Evolutionary conservation across 176 grass and related monocot genomes (phyloP).

Genomic region (Musa troglodytarum): DNA sequence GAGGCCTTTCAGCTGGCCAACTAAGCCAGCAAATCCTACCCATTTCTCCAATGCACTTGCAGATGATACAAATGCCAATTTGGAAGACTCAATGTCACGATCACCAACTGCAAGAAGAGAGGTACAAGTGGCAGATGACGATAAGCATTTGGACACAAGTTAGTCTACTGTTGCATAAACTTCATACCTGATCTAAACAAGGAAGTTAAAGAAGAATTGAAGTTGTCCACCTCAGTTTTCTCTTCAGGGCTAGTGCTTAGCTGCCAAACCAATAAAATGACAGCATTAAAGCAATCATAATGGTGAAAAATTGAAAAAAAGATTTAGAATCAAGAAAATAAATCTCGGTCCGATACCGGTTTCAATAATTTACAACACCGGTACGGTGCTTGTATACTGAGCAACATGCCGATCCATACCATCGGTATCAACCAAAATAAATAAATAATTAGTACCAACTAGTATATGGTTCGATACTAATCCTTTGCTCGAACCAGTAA

Average conservation of each 20-base stretch:
- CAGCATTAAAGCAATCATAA: background rate
- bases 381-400: too few relatives aligned
- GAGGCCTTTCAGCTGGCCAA: slow-evolving; percentile 70
- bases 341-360: background rate
- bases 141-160: background rate
- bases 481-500: too few relatives aligned
- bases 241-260: slow-evolving; percentile 74
- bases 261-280: slow-evolving; percentile 31
- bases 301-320: background rate
- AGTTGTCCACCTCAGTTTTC: slow-evolving; percentile 45
- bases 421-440: too few relatives aligned
- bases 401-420: too few relatives aligned
- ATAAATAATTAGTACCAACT: too few relatives aligned
- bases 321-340: background rate
- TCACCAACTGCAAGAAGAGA: slow-evolving; percentile 55
- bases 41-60: slow-evolving; percentile 80
- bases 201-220: slow-evolving; percentile 74
- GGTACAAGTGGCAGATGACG: background rate
- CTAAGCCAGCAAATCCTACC: slow-evolving; percentile 54
- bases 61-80: slow-evolving; percentile 72
- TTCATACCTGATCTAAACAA: slow-evolving; percentile 57
- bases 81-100: slow-evolving; percentile 55
- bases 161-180: background rate
- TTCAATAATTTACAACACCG: too few relatives aligned
- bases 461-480: too few relatives aligned